Conservation (phyloP, 2,329 filamentous ascomycete species). For the Ceratocystis cubensis region DNA sequence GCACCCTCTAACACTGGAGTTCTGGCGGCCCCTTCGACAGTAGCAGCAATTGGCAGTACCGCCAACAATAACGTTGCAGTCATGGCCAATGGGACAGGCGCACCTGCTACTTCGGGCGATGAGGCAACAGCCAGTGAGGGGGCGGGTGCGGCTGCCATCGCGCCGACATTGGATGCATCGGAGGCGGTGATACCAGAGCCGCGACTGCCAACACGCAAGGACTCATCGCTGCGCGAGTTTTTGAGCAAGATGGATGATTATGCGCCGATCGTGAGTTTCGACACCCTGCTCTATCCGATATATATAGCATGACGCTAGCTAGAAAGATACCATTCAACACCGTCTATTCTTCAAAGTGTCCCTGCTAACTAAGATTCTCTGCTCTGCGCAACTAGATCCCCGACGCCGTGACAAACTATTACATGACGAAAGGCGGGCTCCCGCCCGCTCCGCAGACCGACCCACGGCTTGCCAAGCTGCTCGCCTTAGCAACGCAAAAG, state of each 20-base stretch:
- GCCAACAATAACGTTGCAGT: conserved; percentile 76
- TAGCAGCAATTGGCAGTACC: background rate
- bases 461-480: conserved; percentile 76
- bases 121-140: conserved; percentile 63
- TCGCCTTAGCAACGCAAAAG: conserved; percentile 96
- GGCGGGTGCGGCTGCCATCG: conserved; percentile 28
- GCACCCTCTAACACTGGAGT: background rate
- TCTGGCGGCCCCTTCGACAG: background rate
- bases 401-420: conserved; percentile 94
- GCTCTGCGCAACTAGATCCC: conserved; percentile 54
- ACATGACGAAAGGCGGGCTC: conserved; percentile 89
- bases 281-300: background rate
- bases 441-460: conserved; percentile 86
- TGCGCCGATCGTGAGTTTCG: conserved; percentile 75
- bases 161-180: conserved; percentile 31
- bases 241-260: conserved; percentile 96
- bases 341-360: background rate
- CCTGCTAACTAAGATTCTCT: background rate
- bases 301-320: background rate
- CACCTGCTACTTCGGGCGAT: conserved; percentile 41
- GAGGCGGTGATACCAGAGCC: conserved; percentile 40
- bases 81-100: conserved; percentile 60
- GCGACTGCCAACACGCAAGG: conserved; percentile 69
- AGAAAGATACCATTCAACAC: no score
- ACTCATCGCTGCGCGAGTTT: conserved; percentile 85